Evolutionary conservation across 768 basidiomycete species (phyloP), one percentile per base, ranked within the genome.

Genomic region (Termitomyces sp.): DNA sequence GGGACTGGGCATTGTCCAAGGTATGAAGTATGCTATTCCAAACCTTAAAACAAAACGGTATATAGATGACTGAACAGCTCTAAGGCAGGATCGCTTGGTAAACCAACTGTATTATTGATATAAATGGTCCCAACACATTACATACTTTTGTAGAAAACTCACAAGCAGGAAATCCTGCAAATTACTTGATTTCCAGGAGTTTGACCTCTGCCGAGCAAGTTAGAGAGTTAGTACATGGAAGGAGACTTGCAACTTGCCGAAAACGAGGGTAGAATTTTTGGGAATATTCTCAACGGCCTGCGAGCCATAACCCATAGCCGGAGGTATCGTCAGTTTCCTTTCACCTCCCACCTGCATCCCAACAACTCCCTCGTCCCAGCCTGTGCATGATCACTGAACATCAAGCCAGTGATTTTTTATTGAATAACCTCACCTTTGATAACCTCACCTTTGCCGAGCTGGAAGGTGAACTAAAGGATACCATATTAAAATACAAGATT

Each of bases 281-380:
- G 94, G 94, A 57, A 96, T 95, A 11, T 70, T 80, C n/a, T 67
- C 70, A 6, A 73, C 69, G 15, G 69, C 72, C 65, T 76, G 74
- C 67, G 87, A 86, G 46, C 95, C 96, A 62, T 90, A 91, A 20
- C 71, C 89, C 77, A 91, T 79, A 31, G 77, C 67, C 15, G 89
- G 75, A 46, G 92, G 93, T 51, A 95, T 80, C 45, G 80, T 85
- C 63, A 98, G 77, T 58, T 85, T 75, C 53, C 96, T 85, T 74
- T 98, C 95, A 30, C 95, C 95, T 42, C 86, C 89, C 42, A 88
- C 85, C 66, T 91, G 87, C 95, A 98, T 97, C 36, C 96, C 96
- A 33, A 78, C 86, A 57, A 98, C 79, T 42, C 95, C 96, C 67
- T 91, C 78, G 66, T 98, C 96, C 95, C 95, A 97, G 48, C 90